A percentile compares a stretch with the other conserved stretches of the same genome.
These are phyloP conservation scores for Fusarium aywerte DNA, from an alignment of 2,329 filamentous ascomycete genomes.

Conservation along the genomic window DNA sequence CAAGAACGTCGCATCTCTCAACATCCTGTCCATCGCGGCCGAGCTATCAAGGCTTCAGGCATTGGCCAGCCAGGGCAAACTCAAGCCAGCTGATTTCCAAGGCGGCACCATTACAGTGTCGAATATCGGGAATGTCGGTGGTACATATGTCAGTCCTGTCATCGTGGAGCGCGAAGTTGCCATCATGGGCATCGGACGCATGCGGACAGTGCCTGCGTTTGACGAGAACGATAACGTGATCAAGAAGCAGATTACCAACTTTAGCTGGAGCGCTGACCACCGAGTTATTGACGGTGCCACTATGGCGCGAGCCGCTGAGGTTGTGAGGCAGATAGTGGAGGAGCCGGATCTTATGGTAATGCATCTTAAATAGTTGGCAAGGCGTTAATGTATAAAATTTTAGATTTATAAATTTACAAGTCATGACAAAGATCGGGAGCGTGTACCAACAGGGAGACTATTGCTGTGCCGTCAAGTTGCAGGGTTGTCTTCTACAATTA, in stretches of 20 bases:
- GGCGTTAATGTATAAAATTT: slow-evolving; percentile 17
- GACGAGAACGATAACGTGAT: slow-evolving; percentile 68
- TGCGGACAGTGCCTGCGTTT: slow-evolving; percentile 85
- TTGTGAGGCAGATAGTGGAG: slow-evolving; percentile 81
- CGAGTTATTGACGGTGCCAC: slow-evolving; percentile 94
- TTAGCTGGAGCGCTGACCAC: slow-evolving; percentile 98
- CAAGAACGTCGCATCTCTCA: slow-evolving; percentile 81
- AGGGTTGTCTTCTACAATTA: not conserved
- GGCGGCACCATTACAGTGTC: slow-evolving; percentile 95
- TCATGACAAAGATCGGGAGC: not conserved
- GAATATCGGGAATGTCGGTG: slow-evolving; percentile 95
- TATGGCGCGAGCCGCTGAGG: slow-evolving; percentile 88
- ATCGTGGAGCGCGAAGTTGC: slow-evolving; percentile 92
- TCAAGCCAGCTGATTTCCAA: slow-evolving; percentile 78
- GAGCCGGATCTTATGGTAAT: slow-evolving; percentile 88
- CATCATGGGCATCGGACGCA: slow-evolving; percentile 87
- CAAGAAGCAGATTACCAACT: slow-evolving; percentile 83
- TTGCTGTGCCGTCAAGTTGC: slow-evolving; percentile 8
- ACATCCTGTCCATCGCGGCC: slow-evolving; percentile 79
- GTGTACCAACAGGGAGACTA: not conserved
- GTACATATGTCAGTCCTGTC: slow-evolving; percentile 89
- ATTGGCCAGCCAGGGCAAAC: slow-evolving; percentile 78
- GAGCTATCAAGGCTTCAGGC: slow-evolving; percentile 80
- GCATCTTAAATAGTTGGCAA: slow-evolving; percentile 70
- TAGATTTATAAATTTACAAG: slow-evolving; percentile 4